Conservation (phyloP, 1,284 basidiomycete species). For the Grifola frondosa region DNA sequence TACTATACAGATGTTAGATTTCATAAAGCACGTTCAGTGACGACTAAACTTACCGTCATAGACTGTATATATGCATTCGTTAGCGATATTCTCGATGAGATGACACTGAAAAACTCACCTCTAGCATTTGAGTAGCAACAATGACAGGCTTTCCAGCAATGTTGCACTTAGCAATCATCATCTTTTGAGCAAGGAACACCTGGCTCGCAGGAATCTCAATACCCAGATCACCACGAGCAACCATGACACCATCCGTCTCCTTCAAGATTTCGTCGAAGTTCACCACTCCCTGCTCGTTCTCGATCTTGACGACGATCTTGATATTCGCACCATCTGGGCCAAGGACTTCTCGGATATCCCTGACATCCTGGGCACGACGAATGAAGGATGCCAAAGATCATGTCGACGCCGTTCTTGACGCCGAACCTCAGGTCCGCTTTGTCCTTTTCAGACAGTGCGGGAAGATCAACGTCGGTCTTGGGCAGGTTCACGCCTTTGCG, state of each 20-base stretch:
- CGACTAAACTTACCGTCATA: conserved; percentile 73
- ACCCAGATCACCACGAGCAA: conserved; percentile 96
- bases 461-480: conserved; percentile 97
- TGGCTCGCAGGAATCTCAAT: conserved; percentile 98
- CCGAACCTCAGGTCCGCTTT: conserved; percentile 94
- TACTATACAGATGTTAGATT: conserved; percentile 50
- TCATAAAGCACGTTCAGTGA: background rate
- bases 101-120: conserved; percentile 52
- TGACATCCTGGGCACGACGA: conserved; percentile 89
- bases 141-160: conserved; percentile 96
- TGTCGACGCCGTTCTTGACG: conserved; percentile 97
- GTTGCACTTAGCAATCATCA: conserved; percentile 99
- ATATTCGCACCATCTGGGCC: conserved; percentile 90
- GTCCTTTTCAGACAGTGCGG: conserved; percentile 98
- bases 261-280: conserved; percentile 97
- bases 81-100: background rate
- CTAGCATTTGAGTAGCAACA: conserved; percentile 99
- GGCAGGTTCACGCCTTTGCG: conserved; percentile 99
- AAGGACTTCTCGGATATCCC: conserved; percentile 87
- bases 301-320: conserved; percentile 99
- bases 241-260: conserved; percentile 97
- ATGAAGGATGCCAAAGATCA: conserved; percentile 99
- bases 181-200: conserved; percentile 98
- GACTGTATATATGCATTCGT: conserved; percentile 57
- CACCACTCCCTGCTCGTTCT: conserved; percentile 95